phyloP scores from a whole-genome alignment of 805 yeast genomes.

The Ogataea paraovalis region DNA sequence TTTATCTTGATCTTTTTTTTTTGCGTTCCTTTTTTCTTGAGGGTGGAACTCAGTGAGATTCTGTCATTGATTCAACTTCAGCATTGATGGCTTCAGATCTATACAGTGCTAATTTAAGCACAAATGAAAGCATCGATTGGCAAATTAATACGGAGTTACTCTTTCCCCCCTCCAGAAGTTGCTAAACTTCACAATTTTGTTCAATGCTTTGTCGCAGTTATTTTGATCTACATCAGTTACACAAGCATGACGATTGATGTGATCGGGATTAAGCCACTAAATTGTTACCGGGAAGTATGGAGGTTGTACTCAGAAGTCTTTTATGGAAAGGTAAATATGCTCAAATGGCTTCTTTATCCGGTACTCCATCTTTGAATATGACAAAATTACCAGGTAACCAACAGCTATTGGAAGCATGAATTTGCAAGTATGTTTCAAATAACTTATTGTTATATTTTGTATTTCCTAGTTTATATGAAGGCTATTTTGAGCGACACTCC shows the following conservation, averaged over 20 bases:
- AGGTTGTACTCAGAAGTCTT: constrained; percentile 27
- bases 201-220: constrained; percentile 7
- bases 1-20: too few species aligned
- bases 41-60: too few species aligned
- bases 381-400: constrained; percentile 9
- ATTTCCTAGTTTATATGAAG: constrained; percentile 32
- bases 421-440: constrained; percentile 21
- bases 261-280: constrained; percentile 21
- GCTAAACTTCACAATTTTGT: constrained; percentile 19
- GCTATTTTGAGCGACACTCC: constrained; percentile 34
- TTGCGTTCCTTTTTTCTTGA: too few species aligned
- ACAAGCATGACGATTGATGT: constrained; percentile 5
- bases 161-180: constrained; percentile 21
- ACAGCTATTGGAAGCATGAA: constrained; percentile 24
- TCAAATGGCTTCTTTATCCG: constrained; percentile 16
- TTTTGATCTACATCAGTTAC: constrained; percentile 7
- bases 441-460: constrained; percentile 25
- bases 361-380: too few species aligned
- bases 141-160: constrained; percentile 14
- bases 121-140: too few species aligned
- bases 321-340: constrained; percentile 11
- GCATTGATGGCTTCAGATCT: too few species aligned
- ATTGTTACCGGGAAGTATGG: constrained; percentile 30
- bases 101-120: too few species aligned
- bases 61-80: too few species aligned